phyloP scores from a whole-genome alignment of 371 early-diverging fungal species.

The Catenaria anguillulae region DNA sequence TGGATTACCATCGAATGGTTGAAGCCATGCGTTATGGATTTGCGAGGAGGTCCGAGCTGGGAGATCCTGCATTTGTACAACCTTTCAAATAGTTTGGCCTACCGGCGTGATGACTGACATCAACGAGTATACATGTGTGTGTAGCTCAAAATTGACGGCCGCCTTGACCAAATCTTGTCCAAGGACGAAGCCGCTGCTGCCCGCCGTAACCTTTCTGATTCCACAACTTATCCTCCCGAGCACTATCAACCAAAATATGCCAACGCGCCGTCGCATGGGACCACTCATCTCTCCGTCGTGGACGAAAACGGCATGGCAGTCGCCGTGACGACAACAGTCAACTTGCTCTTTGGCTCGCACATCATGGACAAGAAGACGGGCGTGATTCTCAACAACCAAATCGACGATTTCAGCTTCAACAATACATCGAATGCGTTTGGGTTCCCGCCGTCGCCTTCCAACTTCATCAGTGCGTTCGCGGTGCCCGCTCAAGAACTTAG shows the following conservation, averaged over 20 bases:
- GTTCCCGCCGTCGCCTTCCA: constrained; percentile 62
- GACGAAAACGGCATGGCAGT: constrained; percentile 76
- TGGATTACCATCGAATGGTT: constrained; percentile 60
- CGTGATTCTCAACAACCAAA: constrained; percentile 93
- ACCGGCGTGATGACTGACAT: not conserved
- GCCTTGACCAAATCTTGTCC: constrained; percentile 40
- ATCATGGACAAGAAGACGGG: constrained; percentile 87
- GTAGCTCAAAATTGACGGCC: constrained; percentile 20
- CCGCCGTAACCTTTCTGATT: constrained; percentile 51
- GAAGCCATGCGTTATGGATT: constrained; percentile 87
- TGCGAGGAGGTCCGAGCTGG: constrained; percentile 67
- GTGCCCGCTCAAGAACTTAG: not conserved
- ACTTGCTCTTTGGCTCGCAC: constrained; percentile 86
- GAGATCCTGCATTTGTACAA: constrained; percentile 60
- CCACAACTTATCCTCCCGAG: constrained; percentile 32
- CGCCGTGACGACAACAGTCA: constrained; percentile 85
- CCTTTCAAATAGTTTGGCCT: too few species aligned
- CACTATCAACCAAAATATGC: constrained; percentile 72
- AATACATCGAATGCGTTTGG: constrained; percentile 69
- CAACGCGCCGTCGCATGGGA: constrained; percentile 75
- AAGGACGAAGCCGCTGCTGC: constrained; percentile 52
- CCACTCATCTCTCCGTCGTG: constrained; percentile 89
- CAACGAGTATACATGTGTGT: too few species aligned
- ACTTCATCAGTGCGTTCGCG: constrained; percentile 45
- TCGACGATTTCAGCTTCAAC: constrained; percentile 97